Evolutionary conservation across 2,329 filamentous ascomycete species (phyloP), one percentile per base, ranked within the genome.

Genomic region (Didymella segeticola): DNA sequence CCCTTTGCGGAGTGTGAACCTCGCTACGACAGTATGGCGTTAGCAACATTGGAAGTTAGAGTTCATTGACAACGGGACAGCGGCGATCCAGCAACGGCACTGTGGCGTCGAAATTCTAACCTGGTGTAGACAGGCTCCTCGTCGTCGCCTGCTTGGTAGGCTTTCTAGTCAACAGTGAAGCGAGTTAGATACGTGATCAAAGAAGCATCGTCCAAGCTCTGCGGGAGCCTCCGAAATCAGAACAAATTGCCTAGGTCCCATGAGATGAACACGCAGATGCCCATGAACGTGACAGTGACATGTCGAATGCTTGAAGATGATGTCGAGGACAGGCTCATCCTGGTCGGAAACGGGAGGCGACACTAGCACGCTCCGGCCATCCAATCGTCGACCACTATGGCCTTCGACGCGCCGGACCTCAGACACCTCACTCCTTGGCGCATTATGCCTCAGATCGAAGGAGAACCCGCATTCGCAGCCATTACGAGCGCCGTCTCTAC

Each of bases 371-470:
- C 38, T 43, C 19, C 11, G 31, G 15, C 47, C 53, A 34, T 25
- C 47, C 47, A 51, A 56, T 51, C 23, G 43, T 19, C n/a, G 36
- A 11, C 19, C 17, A 15, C 25, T 36, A 15, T 42, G 25, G 47
- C 36, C 41, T 17, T 29, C 17, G 30, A 50, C 42, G 42, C 53
- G 53, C 53, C 39, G 22, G 37, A 51, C 30, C 42, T 56, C 47
- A 56, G 47, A 56, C 53, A 41, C 36, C 26, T 46, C 36, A 22
- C 38, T 12, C 11, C 46, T 46, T 37, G 33, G 51, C 51, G 51
- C 39, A 29, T 54, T 9, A 36, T 54, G 45, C 45, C 29, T 43
- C 41, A 31, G 25, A 26, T 30, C 27, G 22, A 33, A 31, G 50
- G 34, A 47, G 31, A n/a, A 53, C 43, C n/a, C 43, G 27, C 50